Percentiles rank a stretch among this genome's conserved stretches.
phyloP scores from a whole-genome alignment of 306 rosid genomes.

The Echinosophora koreensis region DNA sequence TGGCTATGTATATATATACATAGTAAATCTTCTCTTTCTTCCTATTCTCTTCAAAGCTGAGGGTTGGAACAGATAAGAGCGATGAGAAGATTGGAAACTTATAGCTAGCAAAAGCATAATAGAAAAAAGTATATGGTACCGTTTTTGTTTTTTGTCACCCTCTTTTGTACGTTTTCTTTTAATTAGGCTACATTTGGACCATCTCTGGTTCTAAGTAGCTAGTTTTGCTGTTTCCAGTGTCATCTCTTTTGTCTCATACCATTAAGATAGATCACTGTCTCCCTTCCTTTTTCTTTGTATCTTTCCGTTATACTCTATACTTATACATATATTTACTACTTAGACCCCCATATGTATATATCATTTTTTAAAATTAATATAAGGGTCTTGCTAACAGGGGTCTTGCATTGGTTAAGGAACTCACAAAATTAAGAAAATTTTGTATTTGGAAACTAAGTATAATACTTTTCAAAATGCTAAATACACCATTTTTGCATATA shows the following conservation, averaged over 20 bases:
- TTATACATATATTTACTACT: no score
- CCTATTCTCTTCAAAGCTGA: slow-evolving; percentile 30
- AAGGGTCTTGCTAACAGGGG: no score
- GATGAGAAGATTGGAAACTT: slow-evolving; percentile 23
- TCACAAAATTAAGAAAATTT: no score
- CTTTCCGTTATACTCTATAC: background rate
- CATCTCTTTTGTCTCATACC: slow-evolving; percentile 50
- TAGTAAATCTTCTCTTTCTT: background rate
- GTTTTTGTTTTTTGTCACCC: slow-evolving; percentile 25
- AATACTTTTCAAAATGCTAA: no score
- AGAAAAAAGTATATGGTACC: slow-evolving; percentile 32
- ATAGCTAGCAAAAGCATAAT: slow-evolving; percentile 18
- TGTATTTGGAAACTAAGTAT: no score
- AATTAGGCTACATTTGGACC: slow-evolving; percentile 51
- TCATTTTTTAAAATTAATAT: background rate
- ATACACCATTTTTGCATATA: no score
- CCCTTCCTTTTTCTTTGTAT: slow-evolving; percentile 34
- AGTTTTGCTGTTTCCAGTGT: slow-evolving; percentile 50
- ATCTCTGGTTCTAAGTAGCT: slow-evolving; percentile 43
- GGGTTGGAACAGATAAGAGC: slow-evolving; percentile 41
- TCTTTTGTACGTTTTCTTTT: slow-evolving; percentile 26
- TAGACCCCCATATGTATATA: no score
- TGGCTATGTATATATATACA: background rate
- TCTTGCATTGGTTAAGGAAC: no score
- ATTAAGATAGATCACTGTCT: slow-evolving; percentile 47